A percentile compares a stretch with the other conserved stretches of the same genome.
Evolutionary conservation across 1,284 basidiomycete species (phyloP).

Genomic region (Apiotrichum gamsii): DNA sequence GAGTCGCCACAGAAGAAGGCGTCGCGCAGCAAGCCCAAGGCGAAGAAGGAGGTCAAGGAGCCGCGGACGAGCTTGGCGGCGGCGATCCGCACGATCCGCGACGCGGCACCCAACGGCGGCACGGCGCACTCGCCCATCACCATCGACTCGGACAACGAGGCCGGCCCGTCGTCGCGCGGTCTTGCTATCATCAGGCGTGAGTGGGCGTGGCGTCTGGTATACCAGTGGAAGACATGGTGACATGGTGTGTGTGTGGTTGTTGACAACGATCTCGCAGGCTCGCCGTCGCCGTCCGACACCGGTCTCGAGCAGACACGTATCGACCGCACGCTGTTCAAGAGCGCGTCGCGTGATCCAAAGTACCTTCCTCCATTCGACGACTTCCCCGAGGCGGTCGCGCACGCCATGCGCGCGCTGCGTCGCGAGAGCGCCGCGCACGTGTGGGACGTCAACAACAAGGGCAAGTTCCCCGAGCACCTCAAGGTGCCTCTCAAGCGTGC

Average conservation of each 20-base stretch:
- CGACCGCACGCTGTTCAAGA: conserved; percentile 28
- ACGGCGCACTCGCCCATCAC: conserved; percentile 7
- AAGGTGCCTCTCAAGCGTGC: conserved; percentile 67
- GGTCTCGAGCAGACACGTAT: conserved; percentile 5
- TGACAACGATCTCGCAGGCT: background rate
- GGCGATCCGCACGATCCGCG: conserved; percentile 4
- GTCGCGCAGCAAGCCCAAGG: conserved; percentile 8
- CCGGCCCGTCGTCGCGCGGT: background rate
- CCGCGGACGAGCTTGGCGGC: conserved; percentile 13
- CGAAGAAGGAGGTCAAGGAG: conserved; percentile 15
- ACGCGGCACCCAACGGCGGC: background rate
- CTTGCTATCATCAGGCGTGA: background rate
- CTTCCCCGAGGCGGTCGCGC: conserved; percentile 26
- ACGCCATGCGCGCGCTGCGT: conserved; percentile 20
- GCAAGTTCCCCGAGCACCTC: conserved; percentile 78
- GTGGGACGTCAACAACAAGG: conserved; percentile 53
- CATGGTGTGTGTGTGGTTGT: too few relatives aligned
- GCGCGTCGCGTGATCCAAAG: conserved; percentile 27
- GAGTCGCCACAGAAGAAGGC: conserved; percentile 20
- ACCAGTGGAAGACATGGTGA: too few relatives aligned
- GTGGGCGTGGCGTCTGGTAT: too few relatives aligned
- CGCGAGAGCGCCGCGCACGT: conserved; percentile 22
- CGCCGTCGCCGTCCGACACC: conserved; percentile 7
- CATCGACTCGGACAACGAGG: conserved; percentile 19
- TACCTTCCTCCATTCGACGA: conserved; percentile 31